Conservation (phyloP, 1,284 basidiomycete genomes). For the Rhizoctonia solani region DNA sequence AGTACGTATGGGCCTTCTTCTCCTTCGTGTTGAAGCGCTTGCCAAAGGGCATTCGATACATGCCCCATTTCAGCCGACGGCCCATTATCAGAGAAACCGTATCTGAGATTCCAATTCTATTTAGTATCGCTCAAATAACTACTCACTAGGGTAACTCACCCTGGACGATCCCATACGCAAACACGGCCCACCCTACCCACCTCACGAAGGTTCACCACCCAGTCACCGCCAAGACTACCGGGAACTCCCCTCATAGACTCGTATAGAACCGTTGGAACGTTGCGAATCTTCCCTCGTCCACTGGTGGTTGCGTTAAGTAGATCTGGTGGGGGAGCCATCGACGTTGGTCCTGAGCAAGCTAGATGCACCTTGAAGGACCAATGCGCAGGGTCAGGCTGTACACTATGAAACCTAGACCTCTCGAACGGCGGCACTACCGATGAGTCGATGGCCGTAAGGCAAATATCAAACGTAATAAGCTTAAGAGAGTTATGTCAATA, state of each 20-base stretch:
- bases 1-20: conserved; percentile 34
- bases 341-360: conserved; percentile 33
- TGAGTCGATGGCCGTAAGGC: conserved; percentile 29
- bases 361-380: conserved; percentile 34
- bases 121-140: background rate
- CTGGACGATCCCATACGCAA: conserved; percentile 35
- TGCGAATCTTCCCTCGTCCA: conserved; percentile 13
- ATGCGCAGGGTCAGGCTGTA: background rate
- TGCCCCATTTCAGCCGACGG: conserved; percentile 34
- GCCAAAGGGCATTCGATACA: conserved; percentile 32
- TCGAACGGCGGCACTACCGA: conserved; percentile 31
- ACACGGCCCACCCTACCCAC: conserved; percentile 30
- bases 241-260: conserved; percentile 29
- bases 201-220: conserved; percentile 34
- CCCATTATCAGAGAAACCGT: conserved; percentile 33
- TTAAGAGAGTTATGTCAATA: background rate
- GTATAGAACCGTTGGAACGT: conserved; percentile 21
- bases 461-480: conserved; percentile 35
- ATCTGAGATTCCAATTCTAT: too few relatives aligned
- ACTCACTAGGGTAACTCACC: conserved; percentile 4
- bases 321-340: conserved; percentile 18
- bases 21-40: conserved; percentile 27
- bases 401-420: conserved; percentile 27
- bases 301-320: background rate
- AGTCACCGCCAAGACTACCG: conserved; percentile 28